Percentiles rank a stretch among this genome's conserved stretches.
These are phyloP conservation scores for Tetracladium maxilliforme DNA, from an alignment of 2,329 filamentous ascomycete species.

Conservation along the genomic window DNA sequence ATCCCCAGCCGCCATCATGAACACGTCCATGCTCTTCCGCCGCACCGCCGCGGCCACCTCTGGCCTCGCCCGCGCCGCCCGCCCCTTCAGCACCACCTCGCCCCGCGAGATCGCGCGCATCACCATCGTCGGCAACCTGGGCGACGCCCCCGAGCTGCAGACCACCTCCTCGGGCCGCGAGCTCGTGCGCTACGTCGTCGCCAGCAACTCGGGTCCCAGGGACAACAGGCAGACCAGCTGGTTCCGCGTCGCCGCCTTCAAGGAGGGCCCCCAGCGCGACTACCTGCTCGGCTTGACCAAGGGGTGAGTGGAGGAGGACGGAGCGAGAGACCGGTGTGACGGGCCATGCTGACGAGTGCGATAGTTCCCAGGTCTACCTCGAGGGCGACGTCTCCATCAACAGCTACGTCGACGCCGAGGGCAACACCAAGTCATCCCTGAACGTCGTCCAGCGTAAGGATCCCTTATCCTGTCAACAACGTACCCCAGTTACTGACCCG, in stretches of 20 bases:
- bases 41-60: constrained; percentile 22
- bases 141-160: constrained; percentile 60
- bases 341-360: constrained; percentile 1
- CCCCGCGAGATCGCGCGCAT: constrained; percentile 57
- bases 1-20: no score
- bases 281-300: constrained; percentile 62
- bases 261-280: constrained; percentile 55
- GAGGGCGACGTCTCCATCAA: constrained; percentile 68
- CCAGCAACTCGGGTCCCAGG: constrained; percentile 46
- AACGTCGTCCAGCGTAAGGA: constrained; percentile 74
- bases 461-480: no score
- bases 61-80: constrained; percentile 26
- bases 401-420: constrained; percentile 54
- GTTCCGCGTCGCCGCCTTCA: constrained; percentile 70
- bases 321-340: not conserved
- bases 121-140: constrained; percentile 76
- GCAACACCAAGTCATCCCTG: constrained; percentile 47
- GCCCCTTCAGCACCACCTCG: constrained; percentile 64
- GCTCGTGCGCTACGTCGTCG: constrained; percentile 64
- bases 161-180: constrained; percentile 58
- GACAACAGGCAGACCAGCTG: constrained; percentile 70
- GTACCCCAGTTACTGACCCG: no score
- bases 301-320: constrained; percentile 44
- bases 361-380: constrained; percentile 63
- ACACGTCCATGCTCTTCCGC: no score